phyloP scores from a whole-genome alignment of 2,329 filamentous ascomycete species.

The Grosmannia penicillata region DNA sequence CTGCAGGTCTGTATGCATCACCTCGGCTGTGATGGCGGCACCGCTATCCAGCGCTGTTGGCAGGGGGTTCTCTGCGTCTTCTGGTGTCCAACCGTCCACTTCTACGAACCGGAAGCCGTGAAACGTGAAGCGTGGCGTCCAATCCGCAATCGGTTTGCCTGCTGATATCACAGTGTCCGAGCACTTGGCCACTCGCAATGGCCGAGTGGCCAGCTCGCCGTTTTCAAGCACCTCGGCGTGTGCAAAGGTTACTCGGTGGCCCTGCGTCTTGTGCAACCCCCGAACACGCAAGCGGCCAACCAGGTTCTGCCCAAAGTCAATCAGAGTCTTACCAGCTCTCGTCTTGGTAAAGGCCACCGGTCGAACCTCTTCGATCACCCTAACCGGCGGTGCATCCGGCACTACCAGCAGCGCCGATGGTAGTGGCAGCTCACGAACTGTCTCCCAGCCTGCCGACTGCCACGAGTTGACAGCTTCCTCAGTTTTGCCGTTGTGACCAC shows the following conservation, averaged over 20 bases:
- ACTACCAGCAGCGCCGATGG: constrained; percentile 21
- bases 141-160: constrained; percentile 12
- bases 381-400: constrained; percentile 28
- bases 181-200: constrained; percentile 26
- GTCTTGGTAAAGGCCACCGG: constrained; percentile 17
- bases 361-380: constrained; percentile 18
- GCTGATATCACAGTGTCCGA: constrained; percentile 22
- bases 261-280: constrained; percentile 15
- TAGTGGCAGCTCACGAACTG: constrained; percentile 16
- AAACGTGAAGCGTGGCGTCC: constrained; percentile 34
- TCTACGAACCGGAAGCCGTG: constrained; percentile 37
- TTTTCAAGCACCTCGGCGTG: constrained; percentile 37
- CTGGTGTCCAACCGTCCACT: constrained; percentile 25
- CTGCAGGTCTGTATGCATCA: constrained; percentile 35
- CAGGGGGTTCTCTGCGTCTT: constrained; percentile 9
- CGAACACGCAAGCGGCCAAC: constrained; percentile 31
- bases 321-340: constrained; percentile 26
- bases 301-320: constrained; percentile 45
- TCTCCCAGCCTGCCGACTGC: constrained; percentile 9
- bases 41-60: constrained; percentile 5
- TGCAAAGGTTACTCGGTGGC: constrained; percentile 22
- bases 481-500: too few species aligned
- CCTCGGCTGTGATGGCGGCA: constrained; percentile 17
- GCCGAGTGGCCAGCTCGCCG: constrained; percentile 23
- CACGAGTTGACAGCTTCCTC: constrained; percentile 8